Evolutionary conservation across 768 basidiomycete genomes (phyloP).

Genomic region (Hemileccinum impolitum): DNA sequence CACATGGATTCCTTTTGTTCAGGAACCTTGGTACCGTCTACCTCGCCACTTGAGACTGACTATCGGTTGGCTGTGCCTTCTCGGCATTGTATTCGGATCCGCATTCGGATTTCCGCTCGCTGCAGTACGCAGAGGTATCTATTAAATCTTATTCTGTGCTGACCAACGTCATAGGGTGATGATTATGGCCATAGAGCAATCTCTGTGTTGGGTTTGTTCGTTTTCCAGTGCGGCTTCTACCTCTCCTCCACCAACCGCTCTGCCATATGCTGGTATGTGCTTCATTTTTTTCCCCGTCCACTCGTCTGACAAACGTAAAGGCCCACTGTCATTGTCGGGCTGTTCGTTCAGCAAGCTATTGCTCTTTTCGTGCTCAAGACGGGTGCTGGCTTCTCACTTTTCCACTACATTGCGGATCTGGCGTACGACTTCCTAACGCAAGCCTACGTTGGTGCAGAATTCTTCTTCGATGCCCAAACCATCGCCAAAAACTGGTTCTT

Average conservation of each 20-base stretch:
- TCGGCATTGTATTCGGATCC: constrained; percentile 79
- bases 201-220: constrained; percentile 71
- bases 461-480: constrained; percentile 76
- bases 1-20: constrained; percentile 64
- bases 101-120: constrained; percentile 77
- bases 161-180: constrained; percentile 42
- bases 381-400: constrained; percentile 76
- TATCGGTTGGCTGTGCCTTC: constrained; percentile 72
- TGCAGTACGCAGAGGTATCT: constrained; percentile 36
- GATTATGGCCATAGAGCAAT: constrained; percentile 79
- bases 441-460: constrained; percentile 65
- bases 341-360: constrained; percentile 80
- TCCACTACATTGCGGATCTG: constrained; percentile 77
- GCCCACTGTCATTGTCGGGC: constrained; percentile 85
- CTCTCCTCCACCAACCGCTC: constrained; percentile 58
- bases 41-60: constrained; percentile 52
- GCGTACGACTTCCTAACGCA: constrained; percentile 77
- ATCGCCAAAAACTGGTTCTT: constrained; percentile 80
- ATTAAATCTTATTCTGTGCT: constrained; percentile 11
- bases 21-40: constrained; percentile 65
- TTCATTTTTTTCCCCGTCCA: neutral
- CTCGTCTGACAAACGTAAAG: constrained; percentile 31
- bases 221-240: constrained; percentile 80
- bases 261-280: constrained; percentile 65
- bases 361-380: constrained; percentile 90